Evolutionary conservation across 2,329 filamentous ascomycete genomes (phyloP).

Genomic region (Scytalidium lignicola): DNA sequence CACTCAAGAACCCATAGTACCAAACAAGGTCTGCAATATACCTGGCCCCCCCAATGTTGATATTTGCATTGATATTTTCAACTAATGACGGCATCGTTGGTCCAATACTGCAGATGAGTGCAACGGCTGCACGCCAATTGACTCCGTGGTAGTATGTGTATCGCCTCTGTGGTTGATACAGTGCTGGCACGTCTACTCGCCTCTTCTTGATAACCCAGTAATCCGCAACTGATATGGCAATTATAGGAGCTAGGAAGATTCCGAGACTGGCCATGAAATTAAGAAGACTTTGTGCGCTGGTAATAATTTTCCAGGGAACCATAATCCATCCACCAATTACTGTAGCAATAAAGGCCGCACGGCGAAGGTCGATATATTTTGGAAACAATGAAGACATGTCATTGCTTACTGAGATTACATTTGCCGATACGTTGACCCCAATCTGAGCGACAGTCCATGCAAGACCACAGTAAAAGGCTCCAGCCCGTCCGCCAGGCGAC

Average conservation of each 20-base stretch:
- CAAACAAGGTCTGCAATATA: too few relatives aligned
- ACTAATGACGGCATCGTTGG: conserved; percentile 22
- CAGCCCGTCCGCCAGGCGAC: conserved; percentile 37
- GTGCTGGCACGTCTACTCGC: not conserved
- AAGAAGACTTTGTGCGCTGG: conserved; percentile 51
- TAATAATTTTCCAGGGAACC: conserved; percentile 63
- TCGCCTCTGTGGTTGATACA: not conserved
- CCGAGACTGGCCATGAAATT: conserved; percentile 20
- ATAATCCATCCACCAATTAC: conserved; percentile 51
- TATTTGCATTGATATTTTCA: conserved; percentile 12
- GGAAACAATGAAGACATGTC: conserved; percentile 52
- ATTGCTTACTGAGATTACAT: conserved; percentile 49
- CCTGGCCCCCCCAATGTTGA: too few relatives aligned
- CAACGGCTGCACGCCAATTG: not conserved
- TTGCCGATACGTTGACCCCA: conserved; percentile 52
- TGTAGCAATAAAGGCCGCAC: conserved; percentile 51
- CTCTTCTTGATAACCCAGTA: not conserved
- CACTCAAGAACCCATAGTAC: too few relatives aligned
- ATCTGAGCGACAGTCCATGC: conserved; percentile 50
- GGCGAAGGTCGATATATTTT: conserved; percentile 48
- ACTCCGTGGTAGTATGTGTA: not conserved
- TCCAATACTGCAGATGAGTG: conserved; percentile 15
- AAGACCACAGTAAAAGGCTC: conserved; percentile 44
- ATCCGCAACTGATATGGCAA: not conserved
- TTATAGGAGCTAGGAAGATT: not conserved